Conservation (phyloP, 441 rosid genomes). For the Raphanus hybrid region DNA sequence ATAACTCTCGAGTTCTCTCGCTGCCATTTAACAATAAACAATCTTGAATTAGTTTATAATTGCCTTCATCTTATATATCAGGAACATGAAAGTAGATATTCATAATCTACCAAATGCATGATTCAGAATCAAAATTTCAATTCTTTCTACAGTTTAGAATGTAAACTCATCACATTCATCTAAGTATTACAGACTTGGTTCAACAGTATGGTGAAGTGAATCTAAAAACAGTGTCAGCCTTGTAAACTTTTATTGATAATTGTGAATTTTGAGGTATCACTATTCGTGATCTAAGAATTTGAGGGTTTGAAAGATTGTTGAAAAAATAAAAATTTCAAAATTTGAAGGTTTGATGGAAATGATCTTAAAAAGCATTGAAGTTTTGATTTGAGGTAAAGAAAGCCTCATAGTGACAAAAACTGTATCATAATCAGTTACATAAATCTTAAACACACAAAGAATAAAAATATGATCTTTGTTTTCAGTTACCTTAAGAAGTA, state of each 20-base stretch:
- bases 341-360: neutral
- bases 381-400: neutral
- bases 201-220: conserved; percentile 7
- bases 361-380: neutral
- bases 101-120: conserved; percentile 1
- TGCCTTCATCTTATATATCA: conserved; percentile 11
- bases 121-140: neutral
- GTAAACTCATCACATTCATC: neutral
- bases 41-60: neutral
- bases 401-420: neutral
- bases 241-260: neutral
- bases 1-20: conserved; percentile 60
- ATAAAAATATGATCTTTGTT: neutral
- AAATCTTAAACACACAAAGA: conserved; percentile 1
- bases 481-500: conserved; percentile 9
- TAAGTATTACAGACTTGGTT: conserved; percentile 6
- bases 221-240: neutral
- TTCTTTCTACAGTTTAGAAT: neutral
- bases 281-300: too few relatives aligned
- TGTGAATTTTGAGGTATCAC: neutral
- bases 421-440: neutral
- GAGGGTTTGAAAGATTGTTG: neutral
- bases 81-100: neutral
- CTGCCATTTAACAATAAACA: conserved; percentile 48
- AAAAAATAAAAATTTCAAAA: too few relatives aligned